phyloP scores from a whole-genome alignment of 345 rosid species.

The Citrus reticulata region DNA sequence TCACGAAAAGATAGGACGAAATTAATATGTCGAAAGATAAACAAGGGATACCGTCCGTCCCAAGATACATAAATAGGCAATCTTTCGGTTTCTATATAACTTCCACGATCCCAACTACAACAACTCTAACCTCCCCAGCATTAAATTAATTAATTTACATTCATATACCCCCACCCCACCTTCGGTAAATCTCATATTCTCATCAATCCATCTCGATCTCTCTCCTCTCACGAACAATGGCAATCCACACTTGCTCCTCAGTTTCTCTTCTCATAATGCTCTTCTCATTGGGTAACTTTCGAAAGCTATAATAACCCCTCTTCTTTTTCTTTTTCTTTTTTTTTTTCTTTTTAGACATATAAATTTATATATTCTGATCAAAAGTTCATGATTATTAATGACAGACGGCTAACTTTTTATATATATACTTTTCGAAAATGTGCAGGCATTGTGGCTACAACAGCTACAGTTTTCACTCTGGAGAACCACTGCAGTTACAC shows the following conservation, averaged over 20 bases:
- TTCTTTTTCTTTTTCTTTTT: too few relatives aligned
- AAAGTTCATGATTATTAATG: too few relatives aligned
- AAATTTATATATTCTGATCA: not conserved
- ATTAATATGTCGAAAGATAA: too few relatives aligned
- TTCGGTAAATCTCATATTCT: too few relatives aligned
- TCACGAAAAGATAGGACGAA: not conserved
- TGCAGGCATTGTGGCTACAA: constrained; percentile 32
- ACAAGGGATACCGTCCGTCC: not conserved
- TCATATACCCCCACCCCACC: too few relatives aligned
- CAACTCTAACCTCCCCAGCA: constrained; percentile 6
- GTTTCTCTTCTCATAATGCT: constrained; percentile 20
- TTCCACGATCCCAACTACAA: constrained; percentile 10
- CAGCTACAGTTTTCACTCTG: constrained; percentile 64
- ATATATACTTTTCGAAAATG: not conserved
- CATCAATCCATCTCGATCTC: not conserved
- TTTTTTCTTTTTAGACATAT: too few relatives aligned
- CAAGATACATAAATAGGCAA: not conserved
- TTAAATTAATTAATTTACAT: too few relatives aligned
- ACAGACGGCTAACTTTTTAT: too few relatives aligned
- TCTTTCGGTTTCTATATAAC: not conserved
- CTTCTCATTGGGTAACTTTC: constrained; percentile 20
- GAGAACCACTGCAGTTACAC: constrained; percentile 67
- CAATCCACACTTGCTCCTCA: not conserved
- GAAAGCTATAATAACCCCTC: too few relatives aligned
- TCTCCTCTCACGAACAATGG: constrained; percentile 14